phyloP scores from a whole-genome alignment of 495 filamentous ascomycete genomes.

The Beverwykella pulmonaria region DNA sequence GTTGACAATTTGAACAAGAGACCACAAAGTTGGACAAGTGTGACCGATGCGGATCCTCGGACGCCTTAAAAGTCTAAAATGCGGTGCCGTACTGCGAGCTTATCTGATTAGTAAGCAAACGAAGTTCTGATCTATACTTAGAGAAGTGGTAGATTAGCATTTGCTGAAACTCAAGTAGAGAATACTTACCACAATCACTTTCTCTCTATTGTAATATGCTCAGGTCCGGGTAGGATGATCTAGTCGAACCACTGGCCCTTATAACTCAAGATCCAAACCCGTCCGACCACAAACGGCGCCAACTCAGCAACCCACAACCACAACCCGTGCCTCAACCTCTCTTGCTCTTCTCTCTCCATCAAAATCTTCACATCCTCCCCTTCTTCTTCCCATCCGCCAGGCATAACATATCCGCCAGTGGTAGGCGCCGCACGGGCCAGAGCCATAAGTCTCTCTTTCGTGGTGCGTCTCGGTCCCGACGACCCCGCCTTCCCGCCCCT shows the following conservation, averaged over 20 bases:
- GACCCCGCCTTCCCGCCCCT: neutral
- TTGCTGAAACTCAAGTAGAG: neutral
- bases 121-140: neutral
- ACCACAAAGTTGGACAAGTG: too few species aligned
- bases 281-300: conserved; percentile 30
- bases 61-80: neutral
- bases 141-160: neutral
- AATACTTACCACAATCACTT: neutral
- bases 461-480: neutral
- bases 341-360: neutral
- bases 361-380: neutral
- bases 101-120: neutral
- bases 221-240: neutral
- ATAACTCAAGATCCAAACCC: conserved; percentile 18
- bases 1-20: too few species aligned
- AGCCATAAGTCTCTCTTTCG: neutral
- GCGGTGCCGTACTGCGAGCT: neutral
- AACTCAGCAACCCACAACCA: conserved; percentile 30
- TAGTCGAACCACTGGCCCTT: conserved; percentile 25
- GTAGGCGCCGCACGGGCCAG: neutral
- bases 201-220: too few species aligned
- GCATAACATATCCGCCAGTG: neutral
- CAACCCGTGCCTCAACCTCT: conserved; percentile 13
- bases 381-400: neutral
- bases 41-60: too few species aligned